These are phyloP conservation scores for Linaria vulgaris DNA, from an alignment of 257 asterid species.

Conservation along the genomic window DNA sequence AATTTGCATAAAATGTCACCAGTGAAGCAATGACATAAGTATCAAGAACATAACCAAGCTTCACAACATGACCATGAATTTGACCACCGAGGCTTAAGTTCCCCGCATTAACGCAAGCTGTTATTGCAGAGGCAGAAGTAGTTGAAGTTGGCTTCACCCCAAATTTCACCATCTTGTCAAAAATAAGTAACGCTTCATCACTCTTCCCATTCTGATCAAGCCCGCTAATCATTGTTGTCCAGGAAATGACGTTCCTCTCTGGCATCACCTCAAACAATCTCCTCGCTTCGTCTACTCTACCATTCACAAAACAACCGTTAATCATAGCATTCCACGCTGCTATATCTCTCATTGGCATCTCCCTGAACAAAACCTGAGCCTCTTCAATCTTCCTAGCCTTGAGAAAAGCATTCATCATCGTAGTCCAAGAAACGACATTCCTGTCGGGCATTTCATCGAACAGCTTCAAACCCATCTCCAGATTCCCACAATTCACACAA, in stretches of 20 bases:
- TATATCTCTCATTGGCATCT: slow-evolving; percentile 69
- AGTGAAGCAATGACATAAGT: slow-evolving; percentile 56
- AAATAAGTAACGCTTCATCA: slow-evolving; percentile 54
- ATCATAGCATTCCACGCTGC: slow-evolving; percentile 84
- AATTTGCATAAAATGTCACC: slow-evolving; percentile 69
- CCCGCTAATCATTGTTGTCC: slow-evolving; percentile 84
- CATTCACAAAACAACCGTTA: slow-evolving; percentile 66
- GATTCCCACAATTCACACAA: slow-evolving; percentile 55
- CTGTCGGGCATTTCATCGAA: slow-evolving; percentile 69
- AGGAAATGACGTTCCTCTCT: slow-evolving; percentile 60
- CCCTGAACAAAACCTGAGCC: slow-evolving; percentile 59
- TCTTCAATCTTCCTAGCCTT: slow-evolving; percentile 60
- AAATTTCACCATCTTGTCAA: slow-evolving; percentile 49
- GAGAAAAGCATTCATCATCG: slow-evolving; percentile 56
- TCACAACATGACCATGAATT: slow-evolving; percentile 54
- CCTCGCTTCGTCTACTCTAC: slow-evolving; percentile 54
- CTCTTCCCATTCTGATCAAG: slow-evolving; percentile 70
- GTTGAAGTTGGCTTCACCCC: slow-evolving; percentile 58
- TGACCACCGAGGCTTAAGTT: slow-evolving; percentile 50
- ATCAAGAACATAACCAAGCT: slow-evolving; percentile 58
- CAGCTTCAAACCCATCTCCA: slow-evolving; percentile 54
- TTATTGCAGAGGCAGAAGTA: slow-evolving; percentile 59
- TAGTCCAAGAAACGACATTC: slow-evolving; percentile 82
- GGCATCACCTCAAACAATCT: slow-evolving; percentile 62
- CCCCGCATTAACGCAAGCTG: slow-evolving; percentile 58